Percentiles rank a stretch among this genome's conserved stretches.
Evolutionary conservation across 2,329 filamentous ascomycete species (phyloP).

Genomic region (Blastomyces parvus): DNA sequence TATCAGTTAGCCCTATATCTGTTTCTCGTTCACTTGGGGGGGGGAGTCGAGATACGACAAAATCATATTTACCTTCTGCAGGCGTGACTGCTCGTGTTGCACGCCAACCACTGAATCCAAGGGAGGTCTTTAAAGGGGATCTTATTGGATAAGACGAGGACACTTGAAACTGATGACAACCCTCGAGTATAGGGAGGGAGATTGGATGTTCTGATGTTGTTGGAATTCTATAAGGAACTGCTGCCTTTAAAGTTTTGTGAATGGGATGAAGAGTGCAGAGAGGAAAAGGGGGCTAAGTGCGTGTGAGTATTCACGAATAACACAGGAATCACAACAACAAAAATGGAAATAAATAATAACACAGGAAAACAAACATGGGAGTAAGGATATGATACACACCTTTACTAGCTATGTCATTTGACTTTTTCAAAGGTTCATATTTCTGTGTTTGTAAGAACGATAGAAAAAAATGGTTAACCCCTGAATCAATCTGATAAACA

Average conservation of each 20-base stretch:
- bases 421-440: too few relatives aligned
- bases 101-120: not conserved
- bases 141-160: not conserved
- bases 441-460: too few relatives aligned
- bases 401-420: too few relatives aligned
- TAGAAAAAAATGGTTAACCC: too few relatives aligned
- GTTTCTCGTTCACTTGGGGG: not conserved
- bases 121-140: not conserved
- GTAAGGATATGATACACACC: not conserved
- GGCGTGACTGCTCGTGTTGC: not conserved
- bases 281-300: not conserved
- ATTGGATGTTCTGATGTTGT: not conserved
- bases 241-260: not conserved
- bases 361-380: not conserved
- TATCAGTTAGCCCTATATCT: not conserved
- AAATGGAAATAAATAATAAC: not conserved
- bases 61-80: not conserved
- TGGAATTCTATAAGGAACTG: not conserved
- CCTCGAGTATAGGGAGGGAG: not conserved
- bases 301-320: not conserved
- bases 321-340: not conserved
- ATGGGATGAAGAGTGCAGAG: not conserved
- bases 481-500: too few relatives aligned
- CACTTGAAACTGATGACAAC: not conserved
- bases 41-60: not conserved